These are phyloP conservation scores for Oemleria cerasiformis DNA, from an alignment of 306 rosid genomes.

Conservation along the genomic window DNA sequence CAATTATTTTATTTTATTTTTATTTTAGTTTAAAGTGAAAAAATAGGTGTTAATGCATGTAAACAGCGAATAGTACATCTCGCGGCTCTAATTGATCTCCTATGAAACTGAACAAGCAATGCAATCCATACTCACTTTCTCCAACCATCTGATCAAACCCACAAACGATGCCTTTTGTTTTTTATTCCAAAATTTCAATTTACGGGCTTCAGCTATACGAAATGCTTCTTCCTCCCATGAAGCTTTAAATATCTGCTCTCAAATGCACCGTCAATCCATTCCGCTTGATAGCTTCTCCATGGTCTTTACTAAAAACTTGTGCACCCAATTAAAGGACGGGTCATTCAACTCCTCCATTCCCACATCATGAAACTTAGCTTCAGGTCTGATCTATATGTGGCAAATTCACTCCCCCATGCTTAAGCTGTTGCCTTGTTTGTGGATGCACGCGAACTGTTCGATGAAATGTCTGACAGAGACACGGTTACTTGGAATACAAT, in stretches of 20 bases:
- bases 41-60: no score
- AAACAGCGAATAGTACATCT: no score
- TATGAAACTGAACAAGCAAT: slow-evolving; percentile 10
- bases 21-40: no score
- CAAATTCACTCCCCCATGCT: slow-evolving; percentile 36
- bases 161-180: slow-evolving; percentile 1
- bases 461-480: slow-evolving; percentile 53
- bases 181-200: slow-evolving; percentile 27
- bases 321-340: slow-evolving; percentile 33
- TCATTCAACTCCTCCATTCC: slow-evolving; percentile 51
- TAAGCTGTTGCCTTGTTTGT: slow-evolving; percentile 29
- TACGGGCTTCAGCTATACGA: slow-evolving; percentile 54
- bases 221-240: slow-evolving; percentile 42
- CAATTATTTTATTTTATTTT: no score
- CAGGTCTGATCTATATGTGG: slow-evolving; percentile 36
- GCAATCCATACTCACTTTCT: slow-evolving; percentile 13
- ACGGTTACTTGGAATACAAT: slow-evolving; percentile 59
- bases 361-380: slow-evolving; percentile 59
- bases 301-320: slow-evolving; percentile 50
- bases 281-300: slow-evolving; percentile 51
- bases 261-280: slow-evolving; percentile 39
- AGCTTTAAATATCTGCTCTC: slow-evolving; percentile 36
- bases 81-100: no score
- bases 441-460: slow-evolving; percentile 49
- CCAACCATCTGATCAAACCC: slow-evolving; percentile 3